Conservation (phyloP, 1,284 basidiomycete species). For the Sporisorium reilianum region DNA sequence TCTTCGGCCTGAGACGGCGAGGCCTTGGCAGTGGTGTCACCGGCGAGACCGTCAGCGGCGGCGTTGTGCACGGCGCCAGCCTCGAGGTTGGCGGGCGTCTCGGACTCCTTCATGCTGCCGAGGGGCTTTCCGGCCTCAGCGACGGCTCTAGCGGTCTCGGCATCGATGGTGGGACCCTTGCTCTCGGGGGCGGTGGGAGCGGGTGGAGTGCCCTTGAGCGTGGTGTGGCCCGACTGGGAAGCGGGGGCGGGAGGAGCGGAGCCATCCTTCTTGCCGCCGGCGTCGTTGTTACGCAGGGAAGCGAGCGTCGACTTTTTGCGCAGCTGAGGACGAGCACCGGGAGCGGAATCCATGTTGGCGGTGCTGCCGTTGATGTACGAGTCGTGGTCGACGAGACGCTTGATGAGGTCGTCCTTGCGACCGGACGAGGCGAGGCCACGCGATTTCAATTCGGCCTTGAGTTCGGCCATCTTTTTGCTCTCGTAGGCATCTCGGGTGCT, state of each 20-base stretch:
- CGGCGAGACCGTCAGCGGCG: slow-evolving; percentile 45
- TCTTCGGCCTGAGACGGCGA: slow-evolving; percentile 35
- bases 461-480: slow-evolving; percentile 53
- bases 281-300: slow-evolving; percentile 35
- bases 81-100: slow-evolving; percentile 51
- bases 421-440: slow-evolving; percentile 61
- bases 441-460: slow-evolving; percentile 59
- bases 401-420: slow-evolving; percentile 60
- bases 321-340: slow-evolving; percentile 37
- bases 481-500: slow-evolving; percentile 61
- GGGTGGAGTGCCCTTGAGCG: slow-evolving; percentile 27
- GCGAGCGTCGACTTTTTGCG: slow-evolving; percentile 58
- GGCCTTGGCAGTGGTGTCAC: slow-evolving; percentile 37
- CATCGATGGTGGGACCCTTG: slow-evolving; percentile 36
- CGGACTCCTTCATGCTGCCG: slow-evolving; percentile 50
- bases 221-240: slow-evolving; percentile 25
- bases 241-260: slow-evolving; percentile 32
- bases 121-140: slow-evolving; percentile 36
- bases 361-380: slow-evolving; percentile 53
- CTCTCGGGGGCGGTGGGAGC: slow-evolving; percentile 9
- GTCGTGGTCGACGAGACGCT: slow-evolving; percentile 60
- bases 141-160: slow-evolving; percentile 41
- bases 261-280: slow-evolving; percentile 15
- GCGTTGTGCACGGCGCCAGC: slow-evolving; percentile 55
- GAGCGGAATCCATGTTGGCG: slow-evolving; percentile 26